Percentiles rank a stretch among this genome's conserved stretches.
Evolutionary conservation across 2,329 filamentous ascomycete genomes (phyloP).

Genomic region (Lecanoromycetidae sp.): DNA sequence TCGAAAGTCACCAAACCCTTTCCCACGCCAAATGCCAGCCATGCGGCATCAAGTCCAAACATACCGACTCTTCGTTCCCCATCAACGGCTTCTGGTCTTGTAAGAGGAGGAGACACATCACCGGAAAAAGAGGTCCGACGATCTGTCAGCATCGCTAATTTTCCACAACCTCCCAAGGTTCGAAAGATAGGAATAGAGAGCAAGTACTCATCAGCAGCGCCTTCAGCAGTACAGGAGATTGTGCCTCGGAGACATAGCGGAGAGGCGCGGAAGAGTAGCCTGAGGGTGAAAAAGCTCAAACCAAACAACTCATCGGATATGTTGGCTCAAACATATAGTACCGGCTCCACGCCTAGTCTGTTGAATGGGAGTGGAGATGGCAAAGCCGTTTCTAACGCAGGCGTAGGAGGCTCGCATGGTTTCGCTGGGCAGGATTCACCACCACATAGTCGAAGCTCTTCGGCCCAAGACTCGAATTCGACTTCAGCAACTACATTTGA

Average conservation of each 20-base stretch:
- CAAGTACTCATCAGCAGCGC: slow-evolving; percentile 8
- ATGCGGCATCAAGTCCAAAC: slow-evolving; percentile 38
- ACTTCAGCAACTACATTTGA: slow-evolving; percentile 84
- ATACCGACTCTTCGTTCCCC: slow-evolving; percentile 46
- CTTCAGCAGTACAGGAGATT: neutral
- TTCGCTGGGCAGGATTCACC: slow-evolving; percentile 68
- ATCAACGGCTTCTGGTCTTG: slow-evolving; percentile 31
- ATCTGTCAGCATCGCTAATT: slow-evolving; percentile 84
- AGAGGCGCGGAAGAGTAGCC: neutral
- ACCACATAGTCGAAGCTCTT: slow-evolving; percentile 80
- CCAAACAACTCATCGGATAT: slow-evolving; percentile 39
- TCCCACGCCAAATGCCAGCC: slow-evolving; percentile 34
- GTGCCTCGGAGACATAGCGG: too few relatives aligned
- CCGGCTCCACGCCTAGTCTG: slow-evolving; percentile 48
- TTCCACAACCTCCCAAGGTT: slow-evolving; percentile 75
- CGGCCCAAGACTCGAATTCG: slow-evolving; percentile 82
- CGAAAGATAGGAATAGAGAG: slow-evolving; percentile 10
- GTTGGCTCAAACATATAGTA: slow-evolving; percentile 28
- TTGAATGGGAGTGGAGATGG: slow-evolving; percentile 68
- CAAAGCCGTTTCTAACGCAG: slow-evolving; percentile 49
- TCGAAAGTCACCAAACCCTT: slow-evolving; percentile 44
- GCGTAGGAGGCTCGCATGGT: slow-evolving; percentile 58
- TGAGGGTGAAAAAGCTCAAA: slow-evolving; percentile 43
- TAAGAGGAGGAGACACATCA: slow-evolving; percentile 35
- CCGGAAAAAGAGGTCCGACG: slow-evolving; percentile 65